Evolutionary conservation across 805 yeast genomes (phyloP).

Genomic region (Debaryomyces prosopidis): DNA sequence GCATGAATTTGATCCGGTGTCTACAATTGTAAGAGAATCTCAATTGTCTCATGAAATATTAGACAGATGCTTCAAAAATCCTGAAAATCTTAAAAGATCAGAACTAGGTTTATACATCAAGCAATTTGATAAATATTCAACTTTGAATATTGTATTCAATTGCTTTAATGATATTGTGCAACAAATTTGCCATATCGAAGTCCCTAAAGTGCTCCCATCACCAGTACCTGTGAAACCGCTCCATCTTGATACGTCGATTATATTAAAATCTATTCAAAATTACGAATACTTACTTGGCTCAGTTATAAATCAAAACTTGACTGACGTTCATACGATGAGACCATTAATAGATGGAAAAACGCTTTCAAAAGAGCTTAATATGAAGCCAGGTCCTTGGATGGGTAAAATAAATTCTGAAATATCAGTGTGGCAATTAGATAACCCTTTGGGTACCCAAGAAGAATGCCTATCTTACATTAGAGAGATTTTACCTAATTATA

Average conservation of each 20-base stretch:
- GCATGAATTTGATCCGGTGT: conserved; percentile 51
- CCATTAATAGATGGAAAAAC: conserved; percentile 79
- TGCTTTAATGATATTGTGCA: conserved; percentile 30
- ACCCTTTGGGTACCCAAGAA: conserved; percentile 55
- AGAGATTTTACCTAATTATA: conserved; percentile 16
- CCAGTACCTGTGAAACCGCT: not conserved
- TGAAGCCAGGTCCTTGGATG: conserved; percentile 90
- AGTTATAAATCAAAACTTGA: conserved; percentile 36
- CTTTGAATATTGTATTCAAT: conserved; percentile 39
- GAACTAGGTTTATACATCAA: conserved; percentile 62
- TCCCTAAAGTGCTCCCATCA: not conserved
- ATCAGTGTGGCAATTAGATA: conserved; percentile 74
- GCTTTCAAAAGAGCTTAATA: conserved; percentile 48
- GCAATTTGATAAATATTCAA: conserved; percentile 54
- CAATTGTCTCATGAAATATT: conserved; percentile 22
- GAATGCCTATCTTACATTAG: conserved; percentile 53
- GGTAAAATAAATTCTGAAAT: conserved; percentile 53
- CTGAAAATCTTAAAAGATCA: conserved; percentile 42
- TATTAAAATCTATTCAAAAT: conserved; percentile 13
- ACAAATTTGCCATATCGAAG: not conserved
- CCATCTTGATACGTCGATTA: not conserved
- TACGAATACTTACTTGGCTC: conserved; percentile 32
- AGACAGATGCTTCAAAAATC: conserved; percentile 12
- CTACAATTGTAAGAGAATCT: conserved; percentile 39
- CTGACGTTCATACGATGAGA: conserved; percentile 49